Evolutionary conservation across 306 rosid species (phyloP).

Genomic region (Trifolium pratense): DNA sequence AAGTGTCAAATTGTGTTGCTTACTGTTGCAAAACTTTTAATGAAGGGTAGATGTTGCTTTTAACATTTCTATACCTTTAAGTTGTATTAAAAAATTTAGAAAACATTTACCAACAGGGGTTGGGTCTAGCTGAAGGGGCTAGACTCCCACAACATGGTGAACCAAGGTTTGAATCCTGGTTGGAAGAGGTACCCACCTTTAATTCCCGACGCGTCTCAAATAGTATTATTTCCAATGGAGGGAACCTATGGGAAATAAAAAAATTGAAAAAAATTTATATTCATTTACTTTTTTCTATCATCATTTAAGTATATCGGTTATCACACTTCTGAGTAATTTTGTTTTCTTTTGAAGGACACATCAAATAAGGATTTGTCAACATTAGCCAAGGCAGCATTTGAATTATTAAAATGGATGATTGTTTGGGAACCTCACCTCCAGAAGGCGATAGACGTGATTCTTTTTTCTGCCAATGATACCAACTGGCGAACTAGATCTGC

Average conservation of each 20-base stretch:
- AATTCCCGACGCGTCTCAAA: too few relatives aligned
- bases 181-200: too few relatives aligned
- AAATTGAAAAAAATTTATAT: not conserved
- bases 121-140: not conserved
- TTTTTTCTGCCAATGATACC: constrained; percentile 83
- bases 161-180: not conserved
- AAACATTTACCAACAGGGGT: not conserved
- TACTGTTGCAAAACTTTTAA: constrained; percentile 16
- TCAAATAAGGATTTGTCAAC: constrained; percentile 95
- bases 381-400: constrained; percentile 90
- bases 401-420: constrained; percentile 89
- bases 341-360: constrained; percentile 74
- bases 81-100: constrained; percentile 4
- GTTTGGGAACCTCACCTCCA: constrained; percentile 87
- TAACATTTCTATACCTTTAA: constrained; percentile 30
- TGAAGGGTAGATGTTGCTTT: constrained; percentile 26
- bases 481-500: constrained; percentile 98
- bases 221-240: not conserved
- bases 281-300: constrained; percentile 24
- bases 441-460: constrained; percentile 76
- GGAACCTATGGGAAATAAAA: not conserved
- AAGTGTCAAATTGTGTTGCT: not conserved
- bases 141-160: not conserved
- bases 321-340: constrained; percentile 44
- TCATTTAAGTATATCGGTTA: constrained; percentile 31